A percentile compares a stretch with the other conserved stretches of the same genome.
Evolutionary conservation across 495 filamentous ascomycete species (phyloP).

Genomic region (Penicillium pulvis): DNA sequence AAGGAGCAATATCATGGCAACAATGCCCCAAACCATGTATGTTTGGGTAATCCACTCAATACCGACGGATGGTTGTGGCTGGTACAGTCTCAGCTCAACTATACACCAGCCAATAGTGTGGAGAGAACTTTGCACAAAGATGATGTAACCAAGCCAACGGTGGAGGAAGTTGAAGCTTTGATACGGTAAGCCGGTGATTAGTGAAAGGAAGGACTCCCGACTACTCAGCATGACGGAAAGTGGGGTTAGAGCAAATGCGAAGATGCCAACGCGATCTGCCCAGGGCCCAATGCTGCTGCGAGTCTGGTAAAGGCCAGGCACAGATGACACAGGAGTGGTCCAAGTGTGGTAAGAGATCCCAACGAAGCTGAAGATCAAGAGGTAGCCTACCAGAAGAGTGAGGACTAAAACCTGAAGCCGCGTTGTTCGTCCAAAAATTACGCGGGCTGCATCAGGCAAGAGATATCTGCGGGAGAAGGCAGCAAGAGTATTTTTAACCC

Average conservation of each 20-base stretch:
- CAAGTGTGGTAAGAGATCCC: constrained; percentile 61
- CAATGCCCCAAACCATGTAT: constrained; percentile 67
- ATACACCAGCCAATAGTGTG: constrained; percentile 70
- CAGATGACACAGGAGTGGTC: constrained; percentile 57
- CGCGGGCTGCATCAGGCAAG: constrained; percentile 39
- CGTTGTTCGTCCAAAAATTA: constrained; percentile 41
- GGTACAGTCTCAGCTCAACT: constrained; percentile 61
- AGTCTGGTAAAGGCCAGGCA: constrained; percentile 52
- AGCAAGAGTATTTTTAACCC: not conserved
- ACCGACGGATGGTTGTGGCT: constrained; percentile 61
- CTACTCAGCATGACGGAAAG: constrained; percentile 60
- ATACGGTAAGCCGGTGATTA: constrained; percentile 66
- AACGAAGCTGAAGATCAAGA: constrained; percentile 63
- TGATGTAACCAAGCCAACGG: constrained; percentile 65
- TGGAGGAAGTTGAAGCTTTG: constrained; percentile 72
- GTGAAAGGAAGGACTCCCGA: constrained; percentile 60
- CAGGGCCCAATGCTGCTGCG: constrained; percentile 61
- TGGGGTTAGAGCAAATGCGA: constrained; percentile 68
- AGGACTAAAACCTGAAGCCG: constrained; percentile 53
- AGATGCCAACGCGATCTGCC: constrained; percentile 61
- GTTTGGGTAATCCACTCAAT: constrained; percentile 51
- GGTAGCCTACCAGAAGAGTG: constrained; percentile 50
- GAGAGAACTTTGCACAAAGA: constrained; percentile 59
- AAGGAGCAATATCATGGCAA: constrained; percentile 60
- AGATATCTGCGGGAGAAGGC: constrained; percentile 27